phyloP scores from a whole-genome alignment of 495 filamentous ascomycete species.

The Cercophora sp. region DNA sequence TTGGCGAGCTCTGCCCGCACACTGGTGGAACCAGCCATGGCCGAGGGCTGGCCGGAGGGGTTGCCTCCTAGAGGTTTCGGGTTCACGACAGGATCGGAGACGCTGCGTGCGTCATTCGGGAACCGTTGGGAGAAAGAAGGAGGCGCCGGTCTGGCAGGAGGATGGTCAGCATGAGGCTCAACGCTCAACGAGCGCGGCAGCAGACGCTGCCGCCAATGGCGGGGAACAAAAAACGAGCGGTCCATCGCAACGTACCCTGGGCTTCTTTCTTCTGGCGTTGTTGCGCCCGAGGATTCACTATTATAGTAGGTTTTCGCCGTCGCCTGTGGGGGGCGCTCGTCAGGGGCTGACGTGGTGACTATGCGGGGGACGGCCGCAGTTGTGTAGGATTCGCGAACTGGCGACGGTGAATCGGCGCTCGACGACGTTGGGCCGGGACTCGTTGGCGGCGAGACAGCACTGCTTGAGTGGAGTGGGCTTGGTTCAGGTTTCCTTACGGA shows the following conservation, averaged over 20 bases:
- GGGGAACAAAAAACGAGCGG: conserved; percentile 5
- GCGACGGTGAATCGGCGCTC: conserved; percentile 31
- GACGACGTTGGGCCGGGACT: conserved; percentile 39
- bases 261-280: conserved; percentile 29
- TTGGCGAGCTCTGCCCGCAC: conserved; percentile 26
- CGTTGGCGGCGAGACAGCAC: conserved; percentile 36
- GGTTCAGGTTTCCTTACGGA: conserved; percentile 36
- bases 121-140: conserved; percentile 25
- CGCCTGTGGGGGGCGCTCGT: conserved; percentile 18
- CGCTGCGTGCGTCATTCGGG: conserved; percentile 42
- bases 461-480: conserved; percentile 41
- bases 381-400: conserved; percentile 16
- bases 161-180: conserved; percentile 23
- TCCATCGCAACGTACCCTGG: conserved; percentile 30
- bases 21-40: conserved; percentile 31
- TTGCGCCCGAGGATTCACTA: conserved; percentile 33
- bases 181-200: conserved; percentile 6
- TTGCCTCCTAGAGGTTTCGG: conserved; percentile 37
- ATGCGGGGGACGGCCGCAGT: conserved; percentile 31
- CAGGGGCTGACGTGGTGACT: conserved; percentile 31
- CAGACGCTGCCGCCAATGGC: conserved; percentile 14
- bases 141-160: conserved; percentile 27
- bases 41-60: conserved; percentile 18
- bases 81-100: conserved; percentile 33
- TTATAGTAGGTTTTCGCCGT: conserved; percentile 32